Conservation (phyloP, 2,329 filamentous ascomycete species). For the Penicillium sp. region DNA sequence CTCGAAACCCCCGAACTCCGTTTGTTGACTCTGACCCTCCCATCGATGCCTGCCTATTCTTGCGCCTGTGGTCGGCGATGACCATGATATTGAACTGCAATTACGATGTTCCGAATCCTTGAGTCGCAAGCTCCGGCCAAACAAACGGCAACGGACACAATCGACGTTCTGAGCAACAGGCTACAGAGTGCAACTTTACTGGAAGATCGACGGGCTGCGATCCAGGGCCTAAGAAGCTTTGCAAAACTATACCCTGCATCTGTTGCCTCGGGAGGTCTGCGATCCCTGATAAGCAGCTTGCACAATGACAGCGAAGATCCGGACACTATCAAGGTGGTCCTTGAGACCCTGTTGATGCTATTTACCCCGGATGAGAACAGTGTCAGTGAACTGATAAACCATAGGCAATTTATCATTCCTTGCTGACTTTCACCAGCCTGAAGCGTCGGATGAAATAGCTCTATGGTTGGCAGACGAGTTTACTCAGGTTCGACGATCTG, state of each 20-base stretch:
- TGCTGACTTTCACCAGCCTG: constrained; percentile 58
- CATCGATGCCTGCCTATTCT: constrained; percentile 32
- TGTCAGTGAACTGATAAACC: constrained; percentile 41
- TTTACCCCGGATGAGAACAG: constrained; percentile 69
- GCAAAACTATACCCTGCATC: constrained; percentile 95
- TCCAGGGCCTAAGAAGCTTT: constrained; percentile 89
- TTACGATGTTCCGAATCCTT: constrained; percentile 57
- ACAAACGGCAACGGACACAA: constrained; percentile 94
- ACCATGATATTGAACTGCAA: constrained; percentile 41
- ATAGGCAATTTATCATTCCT: neutral
- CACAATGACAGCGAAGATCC: constrained; percentile 89
- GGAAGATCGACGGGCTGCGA: constrained; percentile 90
- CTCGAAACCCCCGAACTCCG: neutral
- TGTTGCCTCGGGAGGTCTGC: constrained; percentile 87
- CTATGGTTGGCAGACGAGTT: constrained; percentile 98
- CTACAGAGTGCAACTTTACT: constrained; percentile 86
- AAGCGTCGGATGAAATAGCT: constrained; percentile 93
- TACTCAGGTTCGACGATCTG: constrained; percentile 65
- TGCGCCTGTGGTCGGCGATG: constrained; percentile 33
- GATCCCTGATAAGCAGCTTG: constrained; percentile 81
- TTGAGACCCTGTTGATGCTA: constrained; percentile 93
- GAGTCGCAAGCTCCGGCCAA: constrained; percentile 79
- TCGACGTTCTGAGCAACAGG: constrained; percentile 82
- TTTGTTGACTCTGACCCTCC: constrained; percentile 7
- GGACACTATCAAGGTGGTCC: constrained; percentile 89